Conservation (phyloP, 805 yeast genomes). For the Saturnispora gosingensis region DNA sequence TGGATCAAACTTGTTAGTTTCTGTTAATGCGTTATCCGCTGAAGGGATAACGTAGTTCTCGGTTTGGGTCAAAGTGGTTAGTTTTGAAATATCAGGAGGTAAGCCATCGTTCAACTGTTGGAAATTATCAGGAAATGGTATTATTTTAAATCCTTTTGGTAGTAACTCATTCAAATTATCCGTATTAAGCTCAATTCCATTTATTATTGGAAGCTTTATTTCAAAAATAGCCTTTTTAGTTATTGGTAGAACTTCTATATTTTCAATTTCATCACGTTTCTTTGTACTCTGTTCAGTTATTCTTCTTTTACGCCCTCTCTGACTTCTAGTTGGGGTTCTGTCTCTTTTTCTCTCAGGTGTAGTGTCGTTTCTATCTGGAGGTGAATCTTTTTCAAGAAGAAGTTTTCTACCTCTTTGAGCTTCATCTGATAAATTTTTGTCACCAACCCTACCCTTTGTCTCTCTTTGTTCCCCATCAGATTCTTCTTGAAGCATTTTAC, state of each 20-base stretch:
- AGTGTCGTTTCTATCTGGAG: neutral
- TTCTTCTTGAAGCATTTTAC: constrained; percentile 27
- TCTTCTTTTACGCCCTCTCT: constrained; percentile 4
- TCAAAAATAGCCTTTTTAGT: neutral
- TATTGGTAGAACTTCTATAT: neutral
- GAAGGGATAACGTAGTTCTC: constrained; percentile 47
- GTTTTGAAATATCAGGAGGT: constrained; percentile 30
- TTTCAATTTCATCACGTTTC: neutral
- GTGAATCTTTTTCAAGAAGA: neutral
- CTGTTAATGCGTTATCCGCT: constrained; percentile 23
- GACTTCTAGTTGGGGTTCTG: constrained; percentile 12
- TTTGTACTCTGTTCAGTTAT: neutral
- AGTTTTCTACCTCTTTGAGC: constrained; percentile 10
- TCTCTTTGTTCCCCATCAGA: constrained; percentile 40
- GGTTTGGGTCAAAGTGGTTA: constrained; percentile 13
- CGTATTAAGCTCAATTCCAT: constrained; percentile 34
- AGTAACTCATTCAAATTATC: constrained; percentile 39
- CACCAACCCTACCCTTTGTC: constrained; percentile 22
- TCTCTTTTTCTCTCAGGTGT: constrained; percentile 10
- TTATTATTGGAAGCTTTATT: constrained; percentile 20
- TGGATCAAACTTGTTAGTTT: constrained; percentile 26
- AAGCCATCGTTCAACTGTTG: constrained; percentile 27
- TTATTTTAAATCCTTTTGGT: constrained; percentile 41
- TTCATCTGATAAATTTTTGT: constrained; percentile 14
- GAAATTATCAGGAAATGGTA: constrained; percentile 38